Evolutionary conservation across 2,329 filamentous ascomycete species (phyloP), one percentile per base, ranked within the genome.

Genomic region (Pestalotiopsis sp.): DNA sequence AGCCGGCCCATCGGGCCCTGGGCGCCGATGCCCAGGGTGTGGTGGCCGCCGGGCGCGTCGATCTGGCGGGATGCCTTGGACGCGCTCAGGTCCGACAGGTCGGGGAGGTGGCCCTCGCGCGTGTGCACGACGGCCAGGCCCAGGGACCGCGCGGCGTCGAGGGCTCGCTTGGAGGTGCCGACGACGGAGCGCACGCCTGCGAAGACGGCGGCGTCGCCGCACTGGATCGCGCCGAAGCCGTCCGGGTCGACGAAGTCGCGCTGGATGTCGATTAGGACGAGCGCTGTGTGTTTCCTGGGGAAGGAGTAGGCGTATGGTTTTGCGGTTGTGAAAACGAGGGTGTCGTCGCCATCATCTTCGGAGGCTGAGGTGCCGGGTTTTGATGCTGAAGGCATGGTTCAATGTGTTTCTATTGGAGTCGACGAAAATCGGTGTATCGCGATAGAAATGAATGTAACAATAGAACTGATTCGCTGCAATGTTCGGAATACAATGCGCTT

Each of bases 251-350:
- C 73, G 78, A 82, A 87, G 76, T 87, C 86, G 68, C 83, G 82
- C 74, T 88, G 86, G 80, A 88, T 85, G 76, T 88, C 86, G 72
- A 88, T 84, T 68, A 88, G 80, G 3, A 88, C 75, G 39, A 88
- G 77, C 1, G 86, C 86, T 3, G 86, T 87, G 27, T 79, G 84
- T 5, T 67, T 62, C 1, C 79, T 78, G 9, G 79, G 75, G 63
- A 86, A 79, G 14, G 75, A 74, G 65, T 75, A 80, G 14, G 73
- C 72, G 68, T 78, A 60, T 7, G 57, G 57, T 11, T 20, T 23
- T 13, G 57, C 57, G 7, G 57, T 38, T n/a, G 57, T 27, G 11
- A 60, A 60, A 12, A 38, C 25, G 25, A 60, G 57, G 31, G 13
- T 17, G 12, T 13, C 55, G 1, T 23, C 20, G 20, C 4, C 23